These are phyloP conservation scores for Cladosporium sp. DNA, from an alignment of 2,329 filamentous ascomycete species.

Conservation along the genomic window DNA sequence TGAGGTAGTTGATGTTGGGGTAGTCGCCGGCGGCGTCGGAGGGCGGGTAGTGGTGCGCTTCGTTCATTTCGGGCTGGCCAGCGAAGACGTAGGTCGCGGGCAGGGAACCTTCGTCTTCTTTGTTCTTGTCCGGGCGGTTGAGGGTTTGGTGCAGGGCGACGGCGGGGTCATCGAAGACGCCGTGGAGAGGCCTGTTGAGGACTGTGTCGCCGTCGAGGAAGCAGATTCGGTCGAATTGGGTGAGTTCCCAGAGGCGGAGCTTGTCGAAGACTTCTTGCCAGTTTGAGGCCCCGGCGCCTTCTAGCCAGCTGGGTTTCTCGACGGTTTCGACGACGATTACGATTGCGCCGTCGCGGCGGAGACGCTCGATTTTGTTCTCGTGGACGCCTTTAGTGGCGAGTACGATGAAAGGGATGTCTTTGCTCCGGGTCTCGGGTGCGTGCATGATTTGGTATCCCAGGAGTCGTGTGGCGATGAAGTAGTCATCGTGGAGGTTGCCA, in stretches of 20 bases:
- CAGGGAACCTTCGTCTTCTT: constrained; percentile 30
- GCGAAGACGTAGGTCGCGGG: constrained; percentile 39
- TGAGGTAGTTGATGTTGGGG: constrained; percentile 36
- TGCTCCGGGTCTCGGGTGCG: constrained; percentile 31
- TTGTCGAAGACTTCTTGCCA: constrained; percentile 43
- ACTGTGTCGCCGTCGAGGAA: constrained; percentile 40
- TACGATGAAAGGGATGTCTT: constrained; percentile 34
- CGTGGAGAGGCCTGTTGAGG: constrained; percentile 33
- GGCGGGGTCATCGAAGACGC: constrained; percentile 37
- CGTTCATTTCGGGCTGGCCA: constrained; percentile 36
- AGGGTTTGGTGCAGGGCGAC: constrained; percentile 23
- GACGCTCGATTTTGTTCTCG: constrained; percentile 28
- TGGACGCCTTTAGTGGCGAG: constrained; percentile 32
- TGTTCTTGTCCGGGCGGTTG: constrained; percentile 16
- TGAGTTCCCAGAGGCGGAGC: constrained; percentile 42
- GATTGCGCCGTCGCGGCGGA: constrained; percentile 33
- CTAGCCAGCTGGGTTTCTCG: constrained; percentile 18
- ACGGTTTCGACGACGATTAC: constrained; percentile 27
- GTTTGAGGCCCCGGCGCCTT: constrained; percentile 12
- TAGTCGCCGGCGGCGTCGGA: constrained; percentile 31
- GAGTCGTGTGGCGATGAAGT: constrained; percentile 34
- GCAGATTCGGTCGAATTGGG: constrained; percentile 38
- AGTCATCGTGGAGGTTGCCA: constrained; percentile 29
- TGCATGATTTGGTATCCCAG: constrained; percentile 36
- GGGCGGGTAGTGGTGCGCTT: constrained; percentile 39